Conservation (phyloP, 2,329 filamentous ascomycete genomes). For the Paramyrothecium sp. region DNA sequence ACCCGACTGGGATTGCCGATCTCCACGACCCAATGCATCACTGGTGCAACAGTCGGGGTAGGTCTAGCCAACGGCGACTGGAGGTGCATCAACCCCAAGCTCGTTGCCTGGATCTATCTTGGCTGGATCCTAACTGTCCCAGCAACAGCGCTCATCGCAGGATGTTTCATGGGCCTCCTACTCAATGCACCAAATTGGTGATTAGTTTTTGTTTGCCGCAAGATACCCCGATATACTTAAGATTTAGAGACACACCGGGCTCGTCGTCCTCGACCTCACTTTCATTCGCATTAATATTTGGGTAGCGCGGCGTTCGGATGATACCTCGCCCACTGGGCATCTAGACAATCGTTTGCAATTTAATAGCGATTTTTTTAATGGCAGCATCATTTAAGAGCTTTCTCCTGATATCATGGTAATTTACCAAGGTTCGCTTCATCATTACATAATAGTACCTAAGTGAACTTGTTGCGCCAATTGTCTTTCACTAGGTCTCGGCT, state of each 20-base stretch:
- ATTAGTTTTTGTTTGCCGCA: background rate
- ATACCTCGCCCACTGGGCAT: background rate
- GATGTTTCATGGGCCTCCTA: conserved; percentile 52
- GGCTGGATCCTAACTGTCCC: conserved; percentile 53
- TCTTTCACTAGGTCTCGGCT: too few relatives aligned
- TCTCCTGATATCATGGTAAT: too few relatives aligned
- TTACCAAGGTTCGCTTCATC: too few relatives aligned
- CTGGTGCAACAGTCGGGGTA: conserved; percentile 50
- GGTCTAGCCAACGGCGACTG: conserved; percentile 48
- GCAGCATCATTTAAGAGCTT: too few relatives aligned
- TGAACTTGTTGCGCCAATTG: too few relatives aligned
- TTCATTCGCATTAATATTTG: background rate
- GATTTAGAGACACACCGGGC: background rate
- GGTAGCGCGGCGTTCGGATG: background rate
- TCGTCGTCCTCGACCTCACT: background rate
- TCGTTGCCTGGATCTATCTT: conserved; percentile 44
- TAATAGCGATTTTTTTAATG: too few relatives aligned
- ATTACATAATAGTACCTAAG: too few relatives aligned
- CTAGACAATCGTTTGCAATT: background rate
- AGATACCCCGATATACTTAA: too few relatives aligned
- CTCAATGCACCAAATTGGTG: conserved; percentile 48
- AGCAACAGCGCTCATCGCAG: conserved; percentile 46
- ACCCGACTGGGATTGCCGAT: conserved; percentile 50
- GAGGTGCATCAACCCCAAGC: conserved; percentile 47
- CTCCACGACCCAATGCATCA: conserved; percentile 53